Base-by-base conservation (phyloP, 2,329 filamentous ascomycete species). In the Trematosphaeria pertusa region DNA sequence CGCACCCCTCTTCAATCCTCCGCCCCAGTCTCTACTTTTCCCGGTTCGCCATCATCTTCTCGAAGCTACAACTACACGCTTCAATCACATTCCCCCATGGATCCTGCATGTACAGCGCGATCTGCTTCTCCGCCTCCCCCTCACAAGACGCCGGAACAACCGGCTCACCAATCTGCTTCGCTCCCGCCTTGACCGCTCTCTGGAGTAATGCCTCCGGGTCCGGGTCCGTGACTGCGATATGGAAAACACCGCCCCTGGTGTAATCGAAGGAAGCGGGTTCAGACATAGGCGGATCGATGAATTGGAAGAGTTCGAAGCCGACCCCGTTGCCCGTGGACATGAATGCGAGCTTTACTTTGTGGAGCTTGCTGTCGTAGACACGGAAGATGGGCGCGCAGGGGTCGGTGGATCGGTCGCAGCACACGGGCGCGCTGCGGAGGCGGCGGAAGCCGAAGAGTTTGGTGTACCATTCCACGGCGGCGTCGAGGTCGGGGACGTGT, bases 261-360 rank as follows among this genome's bases (percentile, higher is more conserved):
- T 63, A 85, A 59, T 63, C 81, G 81, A 10, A 85, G 71, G 11
- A 84, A 5, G 33, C 5, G 43, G 40, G 26, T 43, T 44, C 43
- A 3, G 26, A 39, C 39, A 50, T 49, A 5, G 48, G 47, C 17
- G 52, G 67, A 49, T 66, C 59, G 18, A 66, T 46, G 49, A 70
- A 71, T 40, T 71, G 54, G 44, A 72, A 72, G 6, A 72, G 33
- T 51, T 71, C 68, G 41, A 69, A 61, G 10, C 67, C 68, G 17
- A 71, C 60, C 30, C 59, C 59, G 44, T 69, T 71, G 10, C 69
- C 62, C 11, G 66, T 56, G 11, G 55, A 43, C 44, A 72, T 48
- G 41, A 53, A 71, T 2, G 62, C 69, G 37, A 59, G 36, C 20
- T 61, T 65, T 15, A 69, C 65, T 53, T 60, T 54, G 37, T 60